A percentile compares a stretch with the other conserved stretches of the same genome.
These are phyloP conservation scores for Leccinum barrowsii DNA, from an alignment of 768 basidiomycete species.

Conservation along the genomic window DNA sequence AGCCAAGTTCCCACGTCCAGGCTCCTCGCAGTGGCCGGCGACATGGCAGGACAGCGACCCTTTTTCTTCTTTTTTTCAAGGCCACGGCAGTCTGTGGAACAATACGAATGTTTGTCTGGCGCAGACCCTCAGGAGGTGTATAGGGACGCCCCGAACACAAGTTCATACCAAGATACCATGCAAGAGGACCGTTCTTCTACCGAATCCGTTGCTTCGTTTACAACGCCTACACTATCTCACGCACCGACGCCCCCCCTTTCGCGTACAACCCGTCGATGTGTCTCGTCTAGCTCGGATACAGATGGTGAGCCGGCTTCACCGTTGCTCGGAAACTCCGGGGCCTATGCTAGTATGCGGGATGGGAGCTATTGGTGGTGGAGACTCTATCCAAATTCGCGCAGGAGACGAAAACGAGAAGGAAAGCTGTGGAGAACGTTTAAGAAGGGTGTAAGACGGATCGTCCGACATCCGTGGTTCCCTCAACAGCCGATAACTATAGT, in stretches of 20 bases:
- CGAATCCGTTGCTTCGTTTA: constrained; percentile 28
- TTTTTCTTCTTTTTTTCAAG: constrained; percentile 12
- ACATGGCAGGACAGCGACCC: constrained; percentile 18
- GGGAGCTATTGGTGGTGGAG: constrained; percentile 59
- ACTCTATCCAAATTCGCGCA: constrained; percentile 34
- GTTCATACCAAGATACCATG: constrained; percentile 27
- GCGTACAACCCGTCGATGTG: constrained; percentile 44
- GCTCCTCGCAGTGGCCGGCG: not conserved
- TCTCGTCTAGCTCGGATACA: constrained; percentile 56
- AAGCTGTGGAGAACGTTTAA: constrained; percentile 48
- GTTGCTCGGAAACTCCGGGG: constrained; percentile 30
- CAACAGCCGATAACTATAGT: constrained; percentile 80
- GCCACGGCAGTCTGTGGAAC: constrained; percentile 25
- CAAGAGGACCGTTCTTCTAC: constrained; percentile 22
- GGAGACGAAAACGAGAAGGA: constrained; percentile 51
- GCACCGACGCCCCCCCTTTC: constrained; percentile 59
- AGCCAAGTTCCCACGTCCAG: constrained; percentile 11
- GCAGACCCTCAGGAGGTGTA: constrained; percentile 41
- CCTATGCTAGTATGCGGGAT: constrained; percentile 40
- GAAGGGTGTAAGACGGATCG: constrained; percentile 50
- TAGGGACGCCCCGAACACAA: constrained; percentile 12
- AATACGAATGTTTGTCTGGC: constrained; percentile 45
- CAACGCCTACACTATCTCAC: constrained; percentile 62
- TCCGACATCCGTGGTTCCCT: constrained; percentile 75
- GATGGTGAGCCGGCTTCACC: constrained; percentile 58